Evolutionary conservation across 1,139 yeast species (phyloP).

Genomic region (Blastobotrys ciferrii): DNA sequence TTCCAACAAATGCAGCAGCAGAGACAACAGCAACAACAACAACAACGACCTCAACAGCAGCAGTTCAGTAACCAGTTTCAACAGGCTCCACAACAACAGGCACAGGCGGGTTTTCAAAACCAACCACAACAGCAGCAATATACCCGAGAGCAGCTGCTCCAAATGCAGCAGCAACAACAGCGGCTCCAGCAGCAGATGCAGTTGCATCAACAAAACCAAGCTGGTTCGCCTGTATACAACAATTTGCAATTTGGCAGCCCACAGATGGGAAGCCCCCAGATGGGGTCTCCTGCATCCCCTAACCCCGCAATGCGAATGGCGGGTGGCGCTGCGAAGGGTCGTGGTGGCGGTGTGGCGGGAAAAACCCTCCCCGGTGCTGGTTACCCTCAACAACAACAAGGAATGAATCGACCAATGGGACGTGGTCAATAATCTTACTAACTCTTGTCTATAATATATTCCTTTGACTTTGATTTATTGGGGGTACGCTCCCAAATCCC

Average conservation of each 20-base stretch:
- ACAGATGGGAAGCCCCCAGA: conserved; percentile 1
- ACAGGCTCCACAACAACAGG: conserved; percentile 13
- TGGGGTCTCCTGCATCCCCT: conserved; percentile 1
- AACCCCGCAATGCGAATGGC: background rate
- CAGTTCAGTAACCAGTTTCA: conserved; percentile 15
- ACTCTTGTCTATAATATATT: background rate
- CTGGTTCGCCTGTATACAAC: background rate
- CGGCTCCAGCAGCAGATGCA: conserved; percentile 14
- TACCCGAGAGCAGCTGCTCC: conserved; percentile 13
- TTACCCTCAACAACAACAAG: background rate
- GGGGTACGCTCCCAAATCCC: no score
- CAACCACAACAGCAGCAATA: conserved; percentile 16
- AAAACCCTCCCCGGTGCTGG: conserved; percentile 5
- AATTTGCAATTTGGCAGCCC: conserved; percentile 7
- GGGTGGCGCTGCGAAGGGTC: background rate
- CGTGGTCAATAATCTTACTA: background rate
- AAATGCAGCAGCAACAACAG: conserved; percentile 16
- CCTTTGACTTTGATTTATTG: no score
- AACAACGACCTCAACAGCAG: conserved; percentile 12
- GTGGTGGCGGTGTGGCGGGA: conserved; percentile 7
- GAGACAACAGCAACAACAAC: conserved; percentile 9
- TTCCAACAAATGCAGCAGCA: conserved; percentile 16
- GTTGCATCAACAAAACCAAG: conserved; percentile 9
- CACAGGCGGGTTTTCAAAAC: conserved; percentile 18
- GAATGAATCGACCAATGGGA: background rate